Conservation (phyloP, 1,284 basidiomycete species). For the Sporisorium scitamineum region DNA sequence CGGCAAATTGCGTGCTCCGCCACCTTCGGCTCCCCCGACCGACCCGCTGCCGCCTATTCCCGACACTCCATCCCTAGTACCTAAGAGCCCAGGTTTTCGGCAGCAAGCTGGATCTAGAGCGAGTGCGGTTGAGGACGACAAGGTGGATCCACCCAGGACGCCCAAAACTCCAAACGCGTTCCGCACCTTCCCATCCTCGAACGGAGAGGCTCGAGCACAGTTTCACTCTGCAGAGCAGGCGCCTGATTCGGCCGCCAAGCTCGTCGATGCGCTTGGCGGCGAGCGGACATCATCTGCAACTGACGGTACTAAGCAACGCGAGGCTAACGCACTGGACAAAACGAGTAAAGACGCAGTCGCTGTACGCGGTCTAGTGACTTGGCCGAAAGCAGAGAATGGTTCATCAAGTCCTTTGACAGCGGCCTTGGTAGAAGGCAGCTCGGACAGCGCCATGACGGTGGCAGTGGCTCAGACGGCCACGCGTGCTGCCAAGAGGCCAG, state of each 20-base stretch:
- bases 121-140: background rate
- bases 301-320: background rate
- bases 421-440: constrained; percentile 2
- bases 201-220: background rate
- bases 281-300: background rate
- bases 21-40: constrained; percentile 44
- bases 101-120: constrained; percentile 9
- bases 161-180: constrained; percentile 1
- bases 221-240: background rate
- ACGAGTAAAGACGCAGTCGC: background rate
- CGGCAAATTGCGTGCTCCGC: constrained; percentile 30
- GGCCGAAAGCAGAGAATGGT: background rate
- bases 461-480: constrained; percentile 4
- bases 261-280: background rate
- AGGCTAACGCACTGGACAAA: background rate
- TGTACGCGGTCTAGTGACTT: background rate
- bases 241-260: background rate
- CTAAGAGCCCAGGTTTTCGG: constrained; percentile 21
- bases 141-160: background rate
- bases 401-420: background rate
- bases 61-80: constrained; percentile 33
- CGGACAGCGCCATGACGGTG: constrained; percentile 1
- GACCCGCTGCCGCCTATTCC: constrained; percentile 60
- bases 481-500: constrained; percentile 4
- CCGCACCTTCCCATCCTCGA: constrained; percentile 1